Base-by-base conservation (phyloP, 352 stramenopile species). In the Phytopythium oedochilum region DNA sequence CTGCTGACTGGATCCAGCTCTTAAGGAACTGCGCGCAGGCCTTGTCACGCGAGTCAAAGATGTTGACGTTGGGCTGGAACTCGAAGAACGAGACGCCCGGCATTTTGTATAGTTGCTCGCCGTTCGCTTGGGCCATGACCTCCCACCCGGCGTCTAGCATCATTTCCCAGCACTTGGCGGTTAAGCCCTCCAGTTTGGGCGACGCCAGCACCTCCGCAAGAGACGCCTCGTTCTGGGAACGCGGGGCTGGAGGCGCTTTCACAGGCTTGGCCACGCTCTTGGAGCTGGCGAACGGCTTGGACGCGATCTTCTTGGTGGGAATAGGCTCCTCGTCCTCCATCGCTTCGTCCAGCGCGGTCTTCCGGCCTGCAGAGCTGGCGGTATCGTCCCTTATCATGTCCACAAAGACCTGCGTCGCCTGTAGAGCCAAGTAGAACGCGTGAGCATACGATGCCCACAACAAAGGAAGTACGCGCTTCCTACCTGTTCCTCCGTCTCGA, bases 41-140 rank as follows among this genome's bases (percentile, higher is more conserved):
- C 36, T 76, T 78, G 38, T 73, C 70, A 12, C 89, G 62, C n/a
- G 71, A 72, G 49, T 91, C 76, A 23, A 93, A 91, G n/a, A 94
- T 70, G 28, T 79, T 92, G 45, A 85, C 70, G 46, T 89, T 87
- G 8, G 83, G 83, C 3, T 69, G 57, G 34, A 92, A 80, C 31
- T 88, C 70, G 26, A 85, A 79, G 57, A 92, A 94, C 49, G 61
- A 71, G 2, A 75, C 71, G 36, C 67, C 76, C 1, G 85, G 83
- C 68, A 86, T 88, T 31, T 75, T 83, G 68, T 86, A 91, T n/a
- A 88, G 52, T 43, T 79, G 57, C 22, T 70, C 44, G 12, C 81
- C 77, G 47, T 86, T 55, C 8, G 55, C 63, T 47, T 86, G 77
- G 18, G 52, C 72, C 56, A 92, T 77, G 8, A 67, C 79, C 45